Percentiles rank a stretch among this genome's conserved stretches.
Evolutionary conservation across 1,284 basidiomycete species (phyloP).

Genomic region (Xanthoconium separans): DNA sequence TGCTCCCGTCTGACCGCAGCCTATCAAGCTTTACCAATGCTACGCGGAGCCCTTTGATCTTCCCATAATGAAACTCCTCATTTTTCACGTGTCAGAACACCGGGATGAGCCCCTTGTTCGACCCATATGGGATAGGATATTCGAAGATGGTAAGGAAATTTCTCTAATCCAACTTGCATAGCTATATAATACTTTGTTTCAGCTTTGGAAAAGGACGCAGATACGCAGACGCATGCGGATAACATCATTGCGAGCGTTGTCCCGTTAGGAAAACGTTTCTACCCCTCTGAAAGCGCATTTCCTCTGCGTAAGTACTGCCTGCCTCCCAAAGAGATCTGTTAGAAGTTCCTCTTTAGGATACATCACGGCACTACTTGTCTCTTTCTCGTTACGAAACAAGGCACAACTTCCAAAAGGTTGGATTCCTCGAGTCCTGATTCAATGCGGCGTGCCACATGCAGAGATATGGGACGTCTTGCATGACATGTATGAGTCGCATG

Average conservation of each 20-base stretch:
- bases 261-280: constrained; percentile 80
- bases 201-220: constrained; percentile 52
- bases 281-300: constrained; percentile 89
- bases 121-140: constrained; percentile 87
- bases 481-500: constrained; percentile 86
- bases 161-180: not conserved
- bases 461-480: constrained; percentile 85
- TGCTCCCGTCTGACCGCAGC: constrained; percentile 9
- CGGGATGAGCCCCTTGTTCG: constrained; percentile 79
- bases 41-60: constrained; percentile 90
- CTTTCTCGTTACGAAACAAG: constrained; percentile 65
- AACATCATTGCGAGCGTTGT: constrained; percentile 63
- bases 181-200: constrained; percentile 10
- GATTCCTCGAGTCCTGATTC: constrained; percentile 73
- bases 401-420: constrained; percentile 69
- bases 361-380: constrained; percentile 66
- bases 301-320: constrained; percentile 63
- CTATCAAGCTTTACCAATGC: constrained; percentile 76
- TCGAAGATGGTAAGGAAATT: constrained; percentile 65
- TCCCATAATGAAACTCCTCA: constrained; percentile 83
- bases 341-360: constrained; percentile 49
- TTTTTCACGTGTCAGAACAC: constrained; percentile 92
- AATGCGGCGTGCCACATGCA: constrained; percentile 73
- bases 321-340: not conserved
- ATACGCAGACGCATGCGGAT: constrained; percentile 56